Base-by-base conservation (phyloP, 2,329 filamentous ascomycete genomes). In the Penicillium sp. region DNA sequence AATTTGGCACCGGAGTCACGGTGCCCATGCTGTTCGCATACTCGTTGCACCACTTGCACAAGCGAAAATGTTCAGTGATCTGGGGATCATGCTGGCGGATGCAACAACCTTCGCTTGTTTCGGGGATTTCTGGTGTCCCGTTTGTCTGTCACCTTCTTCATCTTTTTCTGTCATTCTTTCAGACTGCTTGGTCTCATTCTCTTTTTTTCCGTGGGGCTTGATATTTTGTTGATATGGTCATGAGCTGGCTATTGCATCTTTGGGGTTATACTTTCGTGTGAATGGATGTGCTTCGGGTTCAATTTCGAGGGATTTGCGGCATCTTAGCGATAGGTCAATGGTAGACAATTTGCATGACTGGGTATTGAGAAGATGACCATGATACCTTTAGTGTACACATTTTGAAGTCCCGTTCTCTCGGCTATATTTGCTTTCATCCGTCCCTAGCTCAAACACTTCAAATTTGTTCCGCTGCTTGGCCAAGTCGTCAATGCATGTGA, bases 1-100 rank as follows among this genome's bases (percentile, higher is more conserved):
- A 53, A 11, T 7, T 48, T 69, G 22, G 51, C 48, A 6, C 34
- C 45, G 1, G 60, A 54, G 1, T 4, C 7, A 2, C 31, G 18
- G 1, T 53, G 51, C n/a, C 22, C 51, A 4, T 36, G 34, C 14
- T 53, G 45, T 18, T 16, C 45, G 6, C 51, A 53, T 32, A 5
- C 16, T 3, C 13, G 16, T 18, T 43, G 39, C 4, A 0, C 1
- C 2, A 14, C 1, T 8, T 53, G 51, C 10, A 9, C 9, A 9
- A 39, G 8, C 8, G 51, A 49, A 32, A 38, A 18, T 24, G 51
- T 53, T 24, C 45, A 14, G 1, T 52, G 34, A 22, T 36, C 0
- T 21, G 14, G 8, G 9, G 8, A n/a, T 4, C n/a, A 2, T 9
- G 5, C 1, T 5, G n/a, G 18, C 9, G 1, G 3, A 22, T 34